Evolutionary conservation across 768 basidiomycete genomes (phyloP), one percentile per base, ranked within the genome.

Genomic region (Rhizopogon vinicolor): DNA sequence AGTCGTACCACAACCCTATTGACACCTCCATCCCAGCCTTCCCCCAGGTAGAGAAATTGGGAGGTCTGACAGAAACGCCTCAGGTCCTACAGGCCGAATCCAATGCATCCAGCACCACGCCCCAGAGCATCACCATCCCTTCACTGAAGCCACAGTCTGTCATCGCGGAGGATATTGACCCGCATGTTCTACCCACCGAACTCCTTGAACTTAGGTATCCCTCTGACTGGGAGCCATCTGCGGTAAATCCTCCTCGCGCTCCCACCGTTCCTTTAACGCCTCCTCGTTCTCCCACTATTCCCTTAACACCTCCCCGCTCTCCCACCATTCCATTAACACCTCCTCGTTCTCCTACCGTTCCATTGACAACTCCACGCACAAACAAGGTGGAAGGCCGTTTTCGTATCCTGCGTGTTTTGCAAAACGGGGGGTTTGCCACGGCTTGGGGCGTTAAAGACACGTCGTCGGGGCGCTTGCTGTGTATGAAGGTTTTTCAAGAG

Each of bases 401-500:
- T 44, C 62, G 59, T 37, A 49, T 68, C 22, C 9, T 58, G 9
- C 22, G 52, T 9, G 45, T 50, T 14, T 0, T 69, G n/a, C 62
- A 68, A 43, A 48, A 10, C 1, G 68, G 68, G 13, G 57, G 40
- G 2, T 69, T 59, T 44, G 69, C 51, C 31, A 8, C 41, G 1
- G 60, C 68, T 0, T 64, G 60, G 45, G 68, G 55, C 35, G 68
- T 63, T 29, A 62, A 51, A 16, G 69, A 69, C 37, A 45, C 16
- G 14, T 44, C 51, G n/a, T 65, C 65, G 22, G 69, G 68, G 5
- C 71, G 70, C 13, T 29, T 73, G 12, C 42, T 78, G 51, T 78
- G 76, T 60, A 58, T 78, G 49, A 78, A 78, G 51, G 61, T 66
- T 3, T 68, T 75, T 52, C 53, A 46, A 8, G 69, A 65, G 56